Conservation (phyloP, 2,329 filamentous ascomycete species). For the Hirsutella minnesotensis region DNA sequence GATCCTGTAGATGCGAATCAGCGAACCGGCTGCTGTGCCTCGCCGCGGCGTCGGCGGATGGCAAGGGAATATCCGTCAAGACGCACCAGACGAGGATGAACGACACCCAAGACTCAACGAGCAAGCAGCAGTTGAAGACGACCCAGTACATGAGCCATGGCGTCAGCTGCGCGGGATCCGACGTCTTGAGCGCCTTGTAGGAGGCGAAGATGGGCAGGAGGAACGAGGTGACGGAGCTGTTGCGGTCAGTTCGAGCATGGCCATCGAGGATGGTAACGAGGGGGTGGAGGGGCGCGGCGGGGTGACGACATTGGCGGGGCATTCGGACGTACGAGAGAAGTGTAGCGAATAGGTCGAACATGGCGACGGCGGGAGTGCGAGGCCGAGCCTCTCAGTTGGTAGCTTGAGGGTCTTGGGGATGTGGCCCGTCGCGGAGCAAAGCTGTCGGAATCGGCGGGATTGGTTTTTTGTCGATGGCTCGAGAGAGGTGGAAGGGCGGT, state of each 20-base stretch:
- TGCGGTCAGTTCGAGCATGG: not conserved
- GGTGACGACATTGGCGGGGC: slow-evolving; percentile 9
- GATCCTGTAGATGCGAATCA: slow-evolving; percentile 39
- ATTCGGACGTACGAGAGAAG: slow-evolving; percentile 52
- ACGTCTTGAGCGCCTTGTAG: slow-evolving; percentile 92
- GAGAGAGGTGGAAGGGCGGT: no score
- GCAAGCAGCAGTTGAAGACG: slow-evolving; percentile 68
- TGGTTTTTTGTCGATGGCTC: no score
- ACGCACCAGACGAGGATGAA: slow-evolving; percentile 73
- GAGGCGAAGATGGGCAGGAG: slow-evolving; percentile 94
- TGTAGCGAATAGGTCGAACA: slow-evolving; percentile 72
- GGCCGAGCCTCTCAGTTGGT: slow-evolving; percentile 16
- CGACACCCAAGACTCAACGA: slow-evolving; percentile 76
- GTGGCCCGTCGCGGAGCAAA: not conserved
- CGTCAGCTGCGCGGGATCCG: slow-evolving; percentile 76
- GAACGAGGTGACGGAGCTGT: slow-evolving; percentile 73
- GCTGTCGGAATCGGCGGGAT: not conserved
- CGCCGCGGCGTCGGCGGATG: not conserved
- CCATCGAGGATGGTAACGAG: not conserved
- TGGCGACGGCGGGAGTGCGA: slow-evolving; percentile 23
- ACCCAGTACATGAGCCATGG: slow-evolving; percentile 99
- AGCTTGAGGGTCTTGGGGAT: not conserved
- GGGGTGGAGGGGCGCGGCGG: slow-evolving; percentile 4
- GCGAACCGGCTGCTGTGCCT: not conserved
- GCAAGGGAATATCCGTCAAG: not conserved